Conservation (phyloP, 176 grass and related monocot genomes). For the Musa beccarii region DNA sequence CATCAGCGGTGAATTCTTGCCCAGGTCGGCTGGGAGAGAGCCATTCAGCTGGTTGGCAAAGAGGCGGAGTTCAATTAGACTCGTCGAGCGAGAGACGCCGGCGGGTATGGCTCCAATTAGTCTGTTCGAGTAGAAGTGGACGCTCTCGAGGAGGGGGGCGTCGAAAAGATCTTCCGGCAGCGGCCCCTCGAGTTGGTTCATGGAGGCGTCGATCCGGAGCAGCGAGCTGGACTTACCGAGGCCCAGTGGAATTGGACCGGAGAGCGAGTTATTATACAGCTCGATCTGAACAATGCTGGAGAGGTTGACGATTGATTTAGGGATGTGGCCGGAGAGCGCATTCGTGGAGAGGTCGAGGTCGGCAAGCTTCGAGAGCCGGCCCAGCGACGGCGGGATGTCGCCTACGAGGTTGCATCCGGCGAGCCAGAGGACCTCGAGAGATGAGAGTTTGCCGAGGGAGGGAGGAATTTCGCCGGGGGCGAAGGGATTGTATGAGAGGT, state of each 20-base stretch:
- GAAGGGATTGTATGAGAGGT: conserved; percentile 80
- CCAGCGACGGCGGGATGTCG: conserved; percentile 55
- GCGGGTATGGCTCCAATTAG: conserved; percentile 41
- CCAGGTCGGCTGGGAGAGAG: conserved; percentile 49
- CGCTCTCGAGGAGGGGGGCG: conserved; percentile 39
- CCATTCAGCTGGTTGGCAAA: conserved; percentile 67
- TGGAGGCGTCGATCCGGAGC: conserved; percentile 38
- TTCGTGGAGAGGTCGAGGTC: conserved; percentile 73
- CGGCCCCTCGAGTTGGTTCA: conserved; percentile 55
- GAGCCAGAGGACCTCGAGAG: conserved; percentile 73
- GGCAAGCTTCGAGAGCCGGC: conserved; percentile 41
- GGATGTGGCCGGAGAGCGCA: conserved; percentile 45
- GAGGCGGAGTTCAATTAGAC: conserved; percentile 55
- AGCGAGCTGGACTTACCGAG: conserved; percentile 35
- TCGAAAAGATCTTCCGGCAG: conserved; percentile 69
- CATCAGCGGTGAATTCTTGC: conserved; percentile 41
- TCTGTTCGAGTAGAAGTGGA: conserved; percentile 57
- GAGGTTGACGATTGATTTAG: conserved; percentile 28
- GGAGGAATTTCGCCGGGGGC: conserved; percentile 24
- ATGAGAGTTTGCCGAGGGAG: conserved; percentile 33
- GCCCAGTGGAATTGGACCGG: conserved; percentile 43
- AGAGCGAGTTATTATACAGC: conserved; percentile 87
- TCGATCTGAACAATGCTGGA: conserved; percentile 51
- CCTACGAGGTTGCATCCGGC: conserved; percentile 61
- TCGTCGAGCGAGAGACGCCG: conserved; percentile 13